Base-by-base conservation (phyloP, 1,284 basidiomycete genomes). In the Rhizopogon hawkerae region DNA sequence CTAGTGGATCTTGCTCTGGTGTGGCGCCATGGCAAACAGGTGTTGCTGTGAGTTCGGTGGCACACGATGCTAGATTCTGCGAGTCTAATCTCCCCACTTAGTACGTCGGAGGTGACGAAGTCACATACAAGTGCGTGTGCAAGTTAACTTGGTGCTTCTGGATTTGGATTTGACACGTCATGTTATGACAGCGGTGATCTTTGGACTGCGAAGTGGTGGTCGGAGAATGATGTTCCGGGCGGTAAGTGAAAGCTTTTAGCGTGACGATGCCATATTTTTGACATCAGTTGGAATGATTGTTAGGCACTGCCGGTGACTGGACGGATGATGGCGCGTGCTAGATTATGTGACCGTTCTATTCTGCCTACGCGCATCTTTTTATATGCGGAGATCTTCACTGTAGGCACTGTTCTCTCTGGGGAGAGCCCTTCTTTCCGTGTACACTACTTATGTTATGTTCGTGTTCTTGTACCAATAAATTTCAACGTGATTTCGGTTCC, bases 131-230 rank as follows among this genome's bases (percentile, higher is more conserved):
- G 67, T 69, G 31, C 31, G 56, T 58, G 5, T 29, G 18, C 24
- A 16, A n/a, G 35, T 10, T n/a, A n/a, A 29, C 29, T 18, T 13
- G 13, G 14, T 10, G 38, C n/a, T 38, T 5, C 5, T 38, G 21
- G 21, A 31, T 13, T 26, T 24, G 10, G 3, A 23, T 6, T 5
- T 46, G n/a, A 39, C 31, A 11, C 26, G 11, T 42, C 16, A n/a
- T 21, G 34, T 26, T 6, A 13, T 33, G 8, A 14, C 48, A 72
- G 71, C 44, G 76, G 71, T 8, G 67, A 73, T 55, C 66, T 79
- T 9, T 81, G 77, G 76, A 76, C 72, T 3, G 76, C 79, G 11
- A 77, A 75, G 45, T 78, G 75, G 75, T 81, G 79, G 79, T 71
- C 71, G 38, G 63, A 76, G 57, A 59, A 55, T 54, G 71, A 76